Evolutionary conservation across 306 rosid genomes (phyloP), one percentile per base, ranked within the genome.

Genomic region (Vigna hirtella): DNA sequence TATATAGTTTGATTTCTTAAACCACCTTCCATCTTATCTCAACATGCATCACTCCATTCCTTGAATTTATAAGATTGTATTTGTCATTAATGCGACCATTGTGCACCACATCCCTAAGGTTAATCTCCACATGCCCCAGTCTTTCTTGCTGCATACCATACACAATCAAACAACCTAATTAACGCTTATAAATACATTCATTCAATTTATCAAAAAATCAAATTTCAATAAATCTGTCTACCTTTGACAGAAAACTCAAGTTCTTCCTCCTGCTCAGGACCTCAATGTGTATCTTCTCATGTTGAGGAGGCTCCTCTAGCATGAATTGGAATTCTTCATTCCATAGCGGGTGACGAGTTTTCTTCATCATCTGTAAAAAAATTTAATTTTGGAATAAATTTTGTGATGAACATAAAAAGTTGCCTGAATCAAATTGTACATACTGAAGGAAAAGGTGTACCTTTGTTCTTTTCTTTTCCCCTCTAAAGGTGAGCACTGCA

Each of bases 291-390:
- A 95, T 88, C 88, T 95, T 95, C 74, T 92, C 98, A 40, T 85
- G 79, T 28, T 83, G 78, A 57, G 98, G 98, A 85, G 98, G 87
- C 85, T 92, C 97, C 80, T 95, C 98, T 9, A 92, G 91, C 98
- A 95, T 86, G 68, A 91, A 95, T 17, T 89, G 87, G 77, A 90
- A 92, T 66, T 92, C 98, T 86, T 95, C 98, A 34, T 88, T 91
- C 98, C 98, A 95, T 28, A 59, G 80, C 0, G 98, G 98, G 73
- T 89, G 78, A 2, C 97, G 98, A 45, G 89, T 85, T 85, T 87
- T 90, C 86, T 71, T 88, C 2, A 95, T 76, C 84, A 64, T 85
- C 98, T 95, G 86, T 52, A 49, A 10, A 26, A 73, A 45, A 66
- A 42, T 72, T 22, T 42, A 12, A 57, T 42, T 59, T 9, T 5